A percentile compares a stretch with the other conserved stretches of the same genome.
phyloP scores from a whole-genome alignment of 208 protist genomes.

The Naegleria gruberi region DNA sequence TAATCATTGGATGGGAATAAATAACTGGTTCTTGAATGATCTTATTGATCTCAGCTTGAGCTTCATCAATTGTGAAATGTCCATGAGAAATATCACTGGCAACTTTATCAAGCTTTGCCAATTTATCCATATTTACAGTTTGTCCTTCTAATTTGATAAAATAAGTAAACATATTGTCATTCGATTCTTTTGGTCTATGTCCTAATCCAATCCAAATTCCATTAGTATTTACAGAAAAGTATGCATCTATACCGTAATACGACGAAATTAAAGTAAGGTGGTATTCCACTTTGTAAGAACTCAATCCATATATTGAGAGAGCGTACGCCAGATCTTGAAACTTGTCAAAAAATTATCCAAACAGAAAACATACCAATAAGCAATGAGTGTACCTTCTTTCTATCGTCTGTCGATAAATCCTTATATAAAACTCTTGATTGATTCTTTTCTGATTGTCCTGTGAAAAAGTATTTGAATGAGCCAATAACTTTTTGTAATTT shows the following conservation, averaged over 20 bases:
- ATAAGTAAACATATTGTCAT: not conserved
- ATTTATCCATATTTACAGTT: not conserved
- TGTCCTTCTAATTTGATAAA: not conserved
- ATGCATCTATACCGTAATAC: not conserved
- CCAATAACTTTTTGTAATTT: not conserved
- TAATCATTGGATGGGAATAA: not conserved
- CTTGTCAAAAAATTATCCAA: not conserved
- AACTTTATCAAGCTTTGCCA: not conserved
- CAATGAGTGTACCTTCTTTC: not conserved
- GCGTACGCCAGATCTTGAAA: not conserved
- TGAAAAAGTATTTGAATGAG: not conserved
- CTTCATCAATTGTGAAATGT: not conserved
- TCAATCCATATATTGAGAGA: not conserved
- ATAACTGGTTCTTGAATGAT: not conserved
- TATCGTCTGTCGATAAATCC: not conserved
- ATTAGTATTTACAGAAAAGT: not conserved
- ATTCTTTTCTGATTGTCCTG: not conserved
- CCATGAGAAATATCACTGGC: not conserved
- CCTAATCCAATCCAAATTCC: not conserved
- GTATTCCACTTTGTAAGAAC: not conserved
- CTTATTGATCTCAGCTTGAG: not conserved
- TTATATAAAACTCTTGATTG: not conserved
- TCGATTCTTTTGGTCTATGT: not conserved
- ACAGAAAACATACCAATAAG: not conserved
- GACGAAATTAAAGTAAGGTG: not conserved